Conservation (phyloP, 2,329 filamentous ascomycete species). For the Pezicula rhizophila region DNA sequence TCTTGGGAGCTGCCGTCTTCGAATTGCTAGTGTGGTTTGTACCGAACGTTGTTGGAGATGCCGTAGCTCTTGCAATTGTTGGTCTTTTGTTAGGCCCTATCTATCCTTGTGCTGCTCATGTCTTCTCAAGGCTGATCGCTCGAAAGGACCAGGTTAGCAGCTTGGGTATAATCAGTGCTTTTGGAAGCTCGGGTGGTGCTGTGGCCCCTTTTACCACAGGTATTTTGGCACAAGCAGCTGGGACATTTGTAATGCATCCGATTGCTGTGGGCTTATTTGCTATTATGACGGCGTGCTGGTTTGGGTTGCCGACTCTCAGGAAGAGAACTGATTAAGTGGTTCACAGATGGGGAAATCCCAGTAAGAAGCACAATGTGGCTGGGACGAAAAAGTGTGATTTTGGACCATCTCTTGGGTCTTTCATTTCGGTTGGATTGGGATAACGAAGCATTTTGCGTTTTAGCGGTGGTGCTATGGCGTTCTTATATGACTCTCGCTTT, state of each 20-base stretch:
- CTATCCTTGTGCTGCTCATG: slow-evolving; percentile 65
- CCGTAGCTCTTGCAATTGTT: slow-evolving; percentile 61
- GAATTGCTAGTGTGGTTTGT: slow-evolving; percentile 75
- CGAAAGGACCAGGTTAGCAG: slow-evolving; percentile 54
- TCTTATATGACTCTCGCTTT: slow-evolving; percentile 1
- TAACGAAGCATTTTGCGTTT: neutral
- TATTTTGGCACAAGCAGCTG: slow-evolving; percentile 37
- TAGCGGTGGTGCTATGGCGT: slow-evolving; percentile 19
- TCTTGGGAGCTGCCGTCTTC: slow-evolving; percentile 56
- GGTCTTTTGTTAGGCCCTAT: slow-evolving; percentile 73
- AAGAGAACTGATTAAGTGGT: slow-evolving; percentile 53
- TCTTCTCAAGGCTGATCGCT: slow-evolving; percentile 56
- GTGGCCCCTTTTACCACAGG: slow-evolving; percentile 47
- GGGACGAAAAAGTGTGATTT: neutral
- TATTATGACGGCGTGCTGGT: slow-evolving; percentile 63
- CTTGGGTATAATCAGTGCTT: slow-evolving; percentile 62
- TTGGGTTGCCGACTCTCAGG: slow-evolving; percentile 44
- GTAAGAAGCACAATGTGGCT: neutral
- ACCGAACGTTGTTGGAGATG: slow-evolving; percentile 66
- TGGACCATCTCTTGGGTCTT: neutral
- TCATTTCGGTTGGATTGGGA: neutral
- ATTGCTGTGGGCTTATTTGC: slow-evolving; percentile 61
- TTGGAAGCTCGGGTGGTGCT: slow-evolving; percentile 66
- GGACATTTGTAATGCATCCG: slow-evolving; percentile 42
- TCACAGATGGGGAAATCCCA: neutral